Percentiles rank a stretch among this genome's conserved stretches.
phyloP scores from a whole-genome alignment of 2,329 filamentous ascomycete species.

The Penicillium corylophilum region DNA sequence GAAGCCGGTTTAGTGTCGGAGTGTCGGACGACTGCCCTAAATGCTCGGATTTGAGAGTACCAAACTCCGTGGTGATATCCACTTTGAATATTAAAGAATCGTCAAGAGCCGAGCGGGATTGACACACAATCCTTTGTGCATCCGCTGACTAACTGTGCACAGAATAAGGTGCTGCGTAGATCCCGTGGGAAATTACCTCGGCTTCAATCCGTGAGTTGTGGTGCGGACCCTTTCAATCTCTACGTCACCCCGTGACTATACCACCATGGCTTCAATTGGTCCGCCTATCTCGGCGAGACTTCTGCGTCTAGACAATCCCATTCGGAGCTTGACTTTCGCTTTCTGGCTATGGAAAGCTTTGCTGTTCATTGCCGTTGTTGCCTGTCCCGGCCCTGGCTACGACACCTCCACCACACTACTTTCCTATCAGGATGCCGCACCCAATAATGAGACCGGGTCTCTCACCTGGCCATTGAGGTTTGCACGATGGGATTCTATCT shows the following conservation, averaged over 20 bases:
- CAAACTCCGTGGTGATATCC: not conserved
- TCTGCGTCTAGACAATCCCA: constrained; percentile 29
- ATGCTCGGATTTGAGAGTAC: not conserved
- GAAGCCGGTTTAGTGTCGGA: not conserved
- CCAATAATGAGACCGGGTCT: constrained; percentile 7
- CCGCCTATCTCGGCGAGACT: constrained; percentile 15
- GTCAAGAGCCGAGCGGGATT: not conserved
- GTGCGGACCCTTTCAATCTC: not conserved
- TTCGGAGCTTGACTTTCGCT: constrained; percentile 36
- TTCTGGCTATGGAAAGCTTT: constrained; percentile 59
- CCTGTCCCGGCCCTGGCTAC: constrained; percentile 60
- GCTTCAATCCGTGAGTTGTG: not conserved
- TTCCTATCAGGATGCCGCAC: constrained; percentile 20
- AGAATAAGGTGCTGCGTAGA: not conserved
- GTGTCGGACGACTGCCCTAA: not conserved
- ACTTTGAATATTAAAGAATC: not conserved
- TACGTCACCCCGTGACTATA: not conserved
- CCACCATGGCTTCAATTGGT: constrained; percentile 15
- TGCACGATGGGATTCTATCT: constrained; percentile 63
- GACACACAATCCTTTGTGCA: not conserved
- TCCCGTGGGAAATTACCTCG: not conserved
- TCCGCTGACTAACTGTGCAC: constrained; percentile 16
- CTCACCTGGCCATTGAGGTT: constrained; percentile 44
- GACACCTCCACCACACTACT: constrained; percentile 61
- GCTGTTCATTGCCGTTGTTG: constrained; percentile 49